phyloP scores from a whole-genome alignment of 2,329 filamentous ascomycete genomes.

The Alternaria ventricosa region DNA sequence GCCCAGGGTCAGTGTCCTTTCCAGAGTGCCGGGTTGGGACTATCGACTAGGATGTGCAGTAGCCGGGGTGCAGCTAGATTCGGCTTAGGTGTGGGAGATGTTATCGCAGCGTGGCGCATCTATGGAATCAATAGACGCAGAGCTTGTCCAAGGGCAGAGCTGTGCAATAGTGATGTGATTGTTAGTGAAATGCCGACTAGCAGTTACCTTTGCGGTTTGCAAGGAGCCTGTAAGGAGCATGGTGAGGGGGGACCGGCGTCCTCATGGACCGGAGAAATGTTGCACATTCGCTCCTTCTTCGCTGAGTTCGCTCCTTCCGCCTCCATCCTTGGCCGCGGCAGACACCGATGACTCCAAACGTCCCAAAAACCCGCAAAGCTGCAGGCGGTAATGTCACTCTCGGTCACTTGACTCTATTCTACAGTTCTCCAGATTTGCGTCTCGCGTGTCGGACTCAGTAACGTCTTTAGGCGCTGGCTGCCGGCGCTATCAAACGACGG shows the following conservation, averaged over 20 bases:
- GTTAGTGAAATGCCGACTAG: not conserved
- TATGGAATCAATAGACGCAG: not conserved
- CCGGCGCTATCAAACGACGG: conserved; percentile 4
- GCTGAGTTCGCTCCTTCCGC: conserved; percentile 4
- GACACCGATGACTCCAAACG: not conserved
- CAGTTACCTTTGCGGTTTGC: not conserved
- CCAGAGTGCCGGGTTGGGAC: conserved; percentile 15
- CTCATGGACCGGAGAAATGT: not conserved
- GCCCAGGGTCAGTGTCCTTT: conserved; percentile 9
- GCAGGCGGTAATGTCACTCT: conserved; percentile 9
- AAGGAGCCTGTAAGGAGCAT: not conserved
- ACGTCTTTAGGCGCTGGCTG: conserved; percentile 3
- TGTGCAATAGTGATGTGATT: not conserved
- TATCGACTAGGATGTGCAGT: conserved; percentile 5
- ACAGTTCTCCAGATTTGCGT: conserved; percentile 12
- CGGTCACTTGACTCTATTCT: conserved; percentile 4
- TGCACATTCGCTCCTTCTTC: conserved; percentile 1
- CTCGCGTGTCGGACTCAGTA: conserved; percentile 7
- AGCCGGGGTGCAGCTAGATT: conserved; percentile 7
- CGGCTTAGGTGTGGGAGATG: conserved; percentile 11
- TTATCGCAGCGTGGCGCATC: conserved; percentile 13
- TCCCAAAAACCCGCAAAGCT: not conserved
- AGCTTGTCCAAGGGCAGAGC: not conserved
- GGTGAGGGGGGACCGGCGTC: not conserved
- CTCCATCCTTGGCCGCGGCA: conserved; percentile 1